These are phyloP conservation scores for Thraustochytrium sp. DNA, from an alignment of 352 stramenopile genomes.

Conservation along the genomic window DNA sequence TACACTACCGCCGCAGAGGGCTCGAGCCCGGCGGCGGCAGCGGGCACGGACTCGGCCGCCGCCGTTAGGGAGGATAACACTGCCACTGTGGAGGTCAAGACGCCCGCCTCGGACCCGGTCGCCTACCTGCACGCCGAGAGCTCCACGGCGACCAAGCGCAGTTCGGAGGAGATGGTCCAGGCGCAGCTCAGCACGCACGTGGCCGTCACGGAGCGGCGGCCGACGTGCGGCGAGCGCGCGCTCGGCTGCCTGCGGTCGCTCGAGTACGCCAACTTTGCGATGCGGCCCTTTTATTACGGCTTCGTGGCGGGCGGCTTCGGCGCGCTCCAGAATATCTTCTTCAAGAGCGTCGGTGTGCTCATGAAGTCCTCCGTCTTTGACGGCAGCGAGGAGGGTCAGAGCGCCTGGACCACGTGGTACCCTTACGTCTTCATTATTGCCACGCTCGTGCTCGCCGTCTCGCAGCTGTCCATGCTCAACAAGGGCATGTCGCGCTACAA, in stretches of 20 bases:
- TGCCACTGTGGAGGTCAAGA: no score
- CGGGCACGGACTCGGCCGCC: no score
- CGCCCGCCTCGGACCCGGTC: no score
- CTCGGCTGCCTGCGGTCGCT: not conserved
- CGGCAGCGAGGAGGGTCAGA: not conserved
- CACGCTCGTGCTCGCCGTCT: not conserved
- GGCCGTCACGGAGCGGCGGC: not conserved
- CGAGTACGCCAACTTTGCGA: conserved; percentile 20
- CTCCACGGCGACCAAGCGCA: no score
- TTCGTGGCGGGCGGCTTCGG: conserved; percentile 1
- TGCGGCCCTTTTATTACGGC: conserved; percentile 25
- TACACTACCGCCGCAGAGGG: no score
- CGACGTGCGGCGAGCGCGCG: no score
- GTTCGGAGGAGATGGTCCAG: no score
- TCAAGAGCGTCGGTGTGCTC: conserved; percentile 19
- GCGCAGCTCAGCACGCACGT: not conserved
- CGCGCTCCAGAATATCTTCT: conserved; percentile 32
- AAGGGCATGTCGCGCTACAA: conserved; percentile 32
- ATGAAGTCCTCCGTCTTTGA: conserved; percentile 37
- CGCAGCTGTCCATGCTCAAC: conserved; percentile 24
- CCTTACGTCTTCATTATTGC: conserved; percentile 29
- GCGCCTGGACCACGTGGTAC: conserved; percentile 9
- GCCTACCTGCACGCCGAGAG: no score
- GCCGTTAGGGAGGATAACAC: no score
- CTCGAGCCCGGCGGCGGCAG: no score